Percentiles rank a stretch among this genome's conserved stretches.
These are phyloP conservation scores for Aspergillus caelatus DNA, from an alignment of 2,329 filamentous ascomycete genomes.

Conservation along the genomic window DNA sequence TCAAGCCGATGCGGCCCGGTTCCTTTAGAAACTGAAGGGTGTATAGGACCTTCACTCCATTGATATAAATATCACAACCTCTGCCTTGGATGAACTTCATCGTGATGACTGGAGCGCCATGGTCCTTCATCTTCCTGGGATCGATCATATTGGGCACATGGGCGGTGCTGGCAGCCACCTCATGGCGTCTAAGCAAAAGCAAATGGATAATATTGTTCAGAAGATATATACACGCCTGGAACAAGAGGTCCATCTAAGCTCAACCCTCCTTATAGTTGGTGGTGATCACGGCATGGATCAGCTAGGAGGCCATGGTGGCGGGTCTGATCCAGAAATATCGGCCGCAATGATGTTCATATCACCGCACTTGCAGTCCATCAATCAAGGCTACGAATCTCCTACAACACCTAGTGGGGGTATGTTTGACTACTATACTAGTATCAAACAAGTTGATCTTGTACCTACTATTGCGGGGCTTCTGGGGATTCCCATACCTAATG, in stretches of 20 bases:
- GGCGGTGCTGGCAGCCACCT: not conserved
- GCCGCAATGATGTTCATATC: conserved; percentile 7
- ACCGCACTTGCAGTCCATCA: not conserved
- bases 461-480: no score
- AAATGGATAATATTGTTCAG: no score
- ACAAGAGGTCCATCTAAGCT: not conserved
- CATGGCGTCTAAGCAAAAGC: not conserved
- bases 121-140: conserved; percentile 8
- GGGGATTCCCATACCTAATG: no score
- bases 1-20: no score
- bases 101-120: conserved; percentile 6
- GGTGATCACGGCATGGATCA: conserved; percentile 8
- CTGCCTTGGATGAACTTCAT: not conserved
- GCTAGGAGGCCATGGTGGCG: conserved; percentile 4
- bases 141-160: conserved; percentile 7
- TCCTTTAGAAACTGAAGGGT: no score
- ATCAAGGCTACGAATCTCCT: no score
- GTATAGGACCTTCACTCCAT: no score
- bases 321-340: not conserved
- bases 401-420: no score
- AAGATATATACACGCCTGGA: not conserved
- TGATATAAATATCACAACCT: no score
- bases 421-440: no score
- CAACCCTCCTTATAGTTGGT: not conserved
- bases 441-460: no score